phyloP scores from a whole-genome alignment of 495 filamentous ascomycete species.

The Penicillium odoratum region DNA sequence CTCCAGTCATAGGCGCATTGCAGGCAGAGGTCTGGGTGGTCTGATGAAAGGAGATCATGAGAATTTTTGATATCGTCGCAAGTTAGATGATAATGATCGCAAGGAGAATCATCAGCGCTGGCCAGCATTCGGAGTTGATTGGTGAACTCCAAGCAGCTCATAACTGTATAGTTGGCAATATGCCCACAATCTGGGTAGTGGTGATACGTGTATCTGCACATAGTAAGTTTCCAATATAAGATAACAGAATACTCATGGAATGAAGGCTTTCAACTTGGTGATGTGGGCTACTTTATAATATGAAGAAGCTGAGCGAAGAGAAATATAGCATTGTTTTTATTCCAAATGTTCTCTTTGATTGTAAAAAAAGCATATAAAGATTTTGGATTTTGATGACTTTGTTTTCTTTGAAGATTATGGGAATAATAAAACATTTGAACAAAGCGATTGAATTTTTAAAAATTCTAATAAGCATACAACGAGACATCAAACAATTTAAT shows the following conservation, averaged over 20 bases:
- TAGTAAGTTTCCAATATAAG: conserved; percentile 2
- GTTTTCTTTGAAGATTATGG: neutral
- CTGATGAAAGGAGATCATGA: conserved; percentile 10
- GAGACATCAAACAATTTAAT: too few species aligned
- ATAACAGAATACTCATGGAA: neutral
- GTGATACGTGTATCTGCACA: conserved; percentile 33
- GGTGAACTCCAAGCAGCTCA: conserved; percentile 25
- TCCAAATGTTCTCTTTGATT: neutral
- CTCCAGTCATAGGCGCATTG: conserved; percentile 17
- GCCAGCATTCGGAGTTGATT: conserved; percentile 19
- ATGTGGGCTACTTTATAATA: neutral
- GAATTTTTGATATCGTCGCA: conserved; percentile 8
- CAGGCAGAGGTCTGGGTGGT: conserved; percentile 12
- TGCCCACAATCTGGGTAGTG: conserved; percentile 33
- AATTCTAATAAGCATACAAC: too few species aligned
- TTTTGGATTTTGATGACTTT: neutral
- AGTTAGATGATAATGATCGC: neutral
- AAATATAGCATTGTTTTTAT: neutral
- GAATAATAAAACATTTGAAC: neutral
- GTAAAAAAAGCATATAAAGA: neutral
- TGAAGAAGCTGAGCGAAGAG: neutral
- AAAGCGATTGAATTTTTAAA: too few species aligned
- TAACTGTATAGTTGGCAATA: conserved; percentile 28
- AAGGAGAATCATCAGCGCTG: neutral
- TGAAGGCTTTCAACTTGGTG: neutral